These are phyloP conservation scores for Oligophagozyma castellii DNA, from an alignment of 1,139 yeast species.

Conservation along the genomic window DNA sequence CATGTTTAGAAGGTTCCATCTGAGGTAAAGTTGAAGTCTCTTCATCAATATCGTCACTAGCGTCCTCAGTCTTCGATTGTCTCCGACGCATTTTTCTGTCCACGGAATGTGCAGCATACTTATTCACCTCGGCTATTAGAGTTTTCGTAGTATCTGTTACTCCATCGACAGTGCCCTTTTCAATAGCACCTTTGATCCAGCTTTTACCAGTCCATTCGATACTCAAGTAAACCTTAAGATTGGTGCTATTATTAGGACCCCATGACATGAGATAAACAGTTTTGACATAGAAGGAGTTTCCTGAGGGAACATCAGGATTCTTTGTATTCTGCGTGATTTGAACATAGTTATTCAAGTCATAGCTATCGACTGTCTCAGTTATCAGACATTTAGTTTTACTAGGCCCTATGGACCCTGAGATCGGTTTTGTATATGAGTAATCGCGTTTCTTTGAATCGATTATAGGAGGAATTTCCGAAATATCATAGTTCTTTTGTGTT, in stretches of 20 bases:
- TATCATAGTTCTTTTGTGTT: constrained; percentile 59
- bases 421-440: constrained; percentile 66
- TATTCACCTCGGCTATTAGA: constrained; percentile 32
- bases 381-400: constrained; percentile 76
- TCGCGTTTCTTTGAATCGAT: constrained; percentile 34
- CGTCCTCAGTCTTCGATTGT: neutral
- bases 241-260: constrained; percentile 62
- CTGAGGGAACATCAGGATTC: constrained; percentile 95
- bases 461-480: constrained; percentile 42
- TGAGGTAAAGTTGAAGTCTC: constrained; percentile 21
- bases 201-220: constrained; percentile 63
- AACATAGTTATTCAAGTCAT: constrained; percentile 43
- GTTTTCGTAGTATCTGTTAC: constrained; percentile 42
- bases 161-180: constrained; percentile 51
- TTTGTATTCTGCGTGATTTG: constrained; percentile 53
- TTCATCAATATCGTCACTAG: constrained; percentile 1
- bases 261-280: constrained; percentile 48
- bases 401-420: constrained; percentile 80
- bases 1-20: constrained; percentile 45
- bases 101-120: constrained; percentile 1
- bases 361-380: constrained; percentile 50
- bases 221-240: constrained; percentile 45
- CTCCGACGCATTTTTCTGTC: constrained; percentile 11
- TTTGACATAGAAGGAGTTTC: constrained; percentile 60
- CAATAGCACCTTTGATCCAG: constrained; percentile 39